phyloP scores from a whole-genome alignment of 1,284 basidiomycete species.

The Xerocomus minutiporus region DNA sequence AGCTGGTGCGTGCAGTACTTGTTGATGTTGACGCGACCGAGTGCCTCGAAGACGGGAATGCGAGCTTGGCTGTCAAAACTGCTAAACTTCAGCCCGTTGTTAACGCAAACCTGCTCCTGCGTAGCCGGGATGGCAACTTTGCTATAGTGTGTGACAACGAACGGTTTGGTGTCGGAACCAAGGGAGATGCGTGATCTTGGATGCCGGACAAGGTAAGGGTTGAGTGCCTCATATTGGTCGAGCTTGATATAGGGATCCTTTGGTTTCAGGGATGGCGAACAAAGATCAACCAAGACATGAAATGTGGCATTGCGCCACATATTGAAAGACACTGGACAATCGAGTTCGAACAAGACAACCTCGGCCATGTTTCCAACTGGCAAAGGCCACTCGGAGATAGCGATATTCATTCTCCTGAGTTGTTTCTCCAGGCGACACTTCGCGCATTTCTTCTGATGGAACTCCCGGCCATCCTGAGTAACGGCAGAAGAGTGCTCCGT shows the following conservation, averaged over 20 bases:
- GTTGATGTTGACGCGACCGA: slow-evolving; percentile 16
- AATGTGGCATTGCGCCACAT: too few relatives aligned
- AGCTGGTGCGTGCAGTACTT: slow-evolving; percentile 32
- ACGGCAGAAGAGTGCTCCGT: slow-evolving; percentile 4
- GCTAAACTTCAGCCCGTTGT: slow-evolving; percentile 34
- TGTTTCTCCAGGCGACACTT: slow-evolving; percentile 33
- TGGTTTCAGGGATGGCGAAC: neutral
- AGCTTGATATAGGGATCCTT: slow-evolving; percentile 14
- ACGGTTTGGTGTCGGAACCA: slow-evolving; percentile 41
- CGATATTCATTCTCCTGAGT: slow-evolving; percentile 31
- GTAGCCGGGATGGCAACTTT: slow-evolving; percentile 24
- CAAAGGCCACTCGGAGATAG: slow-evolving; percentile 48
- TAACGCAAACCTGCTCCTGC: slow-evolving; percentile 28
- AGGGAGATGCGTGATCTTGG: slow-evolving; percentile 31
- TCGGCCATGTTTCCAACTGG: slow-evolving; percentile 22
- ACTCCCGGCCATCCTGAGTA: neutral
- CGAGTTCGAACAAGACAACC: too few relatives aligned
- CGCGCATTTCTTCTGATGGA: slow-evolving; percentile 15
- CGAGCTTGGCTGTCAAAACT: slow-evolving; percentile 15
- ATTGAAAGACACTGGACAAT: too few relatives aligned
- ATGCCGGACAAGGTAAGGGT: slow-evolving; percentile 10
- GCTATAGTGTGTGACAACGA: slow-evolving; percentile 37
- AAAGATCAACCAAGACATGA: too few relatives aligned
- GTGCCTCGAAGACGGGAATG: slow-evolving; percentile 11
- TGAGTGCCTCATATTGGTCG: slow-evolving; percentile 8